A percentile compares a stretch with the other conserved stretches of the same genome.
Evolutionary conservation across 1,139 yeast genomes (phyloP).

Genomic region (Arxiozyma bovina): DNA sequence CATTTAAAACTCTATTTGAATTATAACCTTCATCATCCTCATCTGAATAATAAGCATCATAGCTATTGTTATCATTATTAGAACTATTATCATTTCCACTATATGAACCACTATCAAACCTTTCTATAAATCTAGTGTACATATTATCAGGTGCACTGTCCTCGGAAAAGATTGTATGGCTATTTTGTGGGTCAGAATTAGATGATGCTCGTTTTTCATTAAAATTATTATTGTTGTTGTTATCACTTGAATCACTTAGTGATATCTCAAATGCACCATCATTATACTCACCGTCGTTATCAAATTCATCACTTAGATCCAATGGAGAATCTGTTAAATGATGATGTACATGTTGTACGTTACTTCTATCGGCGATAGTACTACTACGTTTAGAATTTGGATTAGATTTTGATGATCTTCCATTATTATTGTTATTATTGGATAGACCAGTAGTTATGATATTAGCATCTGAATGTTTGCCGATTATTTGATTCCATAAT

Average conservation of each 20-base stretch:
- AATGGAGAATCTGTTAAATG: not conserved
- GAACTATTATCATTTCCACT: not conserved
- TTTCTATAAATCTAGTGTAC: conserved; percentile 1
- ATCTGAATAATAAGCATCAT: not conserved
- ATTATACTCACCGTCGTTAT: conserved; percentile 2
- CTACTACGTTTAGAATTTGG: not conserved
- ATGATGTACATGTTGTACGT: not conserved
- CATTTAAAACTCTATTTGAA: conserved; percentile 2
- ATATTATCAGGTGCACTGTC: not conserved
- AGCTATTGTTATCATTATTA: not conserved
- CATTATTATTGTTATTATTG: not conserved
- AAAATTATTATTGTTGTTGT: not conserved
- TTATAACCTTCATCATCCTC: conserved; percentile 1
- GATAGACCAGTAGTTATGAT: not conserved
- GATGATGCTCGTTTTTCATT: not conserved
- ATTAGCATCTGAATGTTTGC: conserved; percentile 10
- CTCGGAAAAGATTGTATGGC: not conserved
- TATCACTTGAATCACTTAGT: not conserved
- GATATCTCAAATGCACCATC: conserved; percentile 11
- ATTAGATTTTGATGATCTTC: not conserved
- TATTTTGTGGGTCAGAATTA: not conserved
- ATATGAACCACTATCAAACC: not conserved
- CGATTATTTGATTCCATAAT: conserved; percentile 24
- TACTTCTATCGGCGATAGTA: not conserved
- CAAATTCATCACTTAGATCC: conserved; percentile 1